Conservation (phyloP, 2,329 filamentous ascomycete species). For the Myriosclerotinia duriaeana region DNA sequence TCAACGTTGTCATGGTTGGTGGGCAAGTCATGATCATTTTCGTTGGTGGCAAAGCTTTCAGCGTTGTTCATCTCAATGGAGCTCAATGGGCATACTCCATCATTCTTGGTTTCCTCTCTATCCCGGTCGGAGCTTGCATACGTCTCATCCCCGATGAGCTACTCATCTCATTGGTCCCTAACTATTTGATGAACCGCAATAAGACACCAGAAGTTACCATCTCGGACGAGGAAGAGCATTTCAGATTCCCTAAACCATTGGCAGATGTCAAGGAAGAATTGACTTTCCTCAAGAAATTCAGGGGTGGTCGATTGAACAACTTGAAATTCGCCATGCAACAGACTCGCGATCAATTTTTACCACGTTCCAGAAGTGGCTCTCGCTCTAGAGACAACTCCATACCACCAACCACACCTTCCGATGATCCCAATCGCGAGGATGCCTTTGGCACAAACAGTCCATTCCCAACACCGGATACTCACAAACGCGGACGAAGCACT, state of each 20-base stretch:
- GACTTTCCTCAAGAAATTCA: slow-evolving; percentile 74
- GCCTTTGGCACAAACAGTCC: slow-evolving; percentile 46
- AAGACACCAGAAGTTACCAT: slow-evolving; percentile 51
- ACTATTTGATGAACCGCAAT: slow-evolving; percentile 35
- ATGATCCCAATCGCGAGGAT: slow-evolving; percentile 51
- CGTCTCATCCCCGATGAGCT: slow-evolving; percentile 74
- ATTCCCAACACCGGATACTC: slow-evolving; percentile 57
- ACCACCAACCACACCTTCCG: slow-evolving; percentile 59
- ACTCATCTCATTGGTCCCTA: slow-evolving; percentile 36
- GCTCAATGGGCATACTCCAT: slow-evolving; percentile 86
- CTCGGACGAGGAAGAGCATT: slow-evolving; percentile 63
- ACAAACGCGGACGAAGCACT: slow-evolving; percentile 66
- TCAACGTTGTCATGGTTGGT: slow-evolving; percentile 83
- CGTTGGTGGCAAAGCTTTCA: slow-evolving; percentile 79
- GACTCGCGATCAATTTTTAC: slow-evolving; percentile 67
- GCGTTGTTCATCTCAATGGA: slow-evolving; percentile 58
- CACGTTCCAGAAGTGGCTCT: slow-evolving; percentile 62
- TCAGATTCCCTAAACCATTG: slow-evolving; percentile 70
- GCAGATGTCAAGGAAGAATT: slow-evolving; percentile 78
- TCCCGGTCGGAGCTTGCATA: slow-evolving; percentile 78
- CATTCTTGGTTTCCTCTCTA: slow-evolving; percentile 77
- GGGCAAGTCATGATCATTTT: slow-evolving; percentile 89
- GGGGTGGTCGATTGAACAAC: slow-evolving; percentile 78
- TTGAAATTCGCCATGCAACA: slow-evolving; percentile 76
- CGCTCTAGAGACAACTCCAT: slow-evolving; percentile 64